Conservation (phyloP, 768 basidiomycete species). For the Coprinellus micaceus region DNA sequence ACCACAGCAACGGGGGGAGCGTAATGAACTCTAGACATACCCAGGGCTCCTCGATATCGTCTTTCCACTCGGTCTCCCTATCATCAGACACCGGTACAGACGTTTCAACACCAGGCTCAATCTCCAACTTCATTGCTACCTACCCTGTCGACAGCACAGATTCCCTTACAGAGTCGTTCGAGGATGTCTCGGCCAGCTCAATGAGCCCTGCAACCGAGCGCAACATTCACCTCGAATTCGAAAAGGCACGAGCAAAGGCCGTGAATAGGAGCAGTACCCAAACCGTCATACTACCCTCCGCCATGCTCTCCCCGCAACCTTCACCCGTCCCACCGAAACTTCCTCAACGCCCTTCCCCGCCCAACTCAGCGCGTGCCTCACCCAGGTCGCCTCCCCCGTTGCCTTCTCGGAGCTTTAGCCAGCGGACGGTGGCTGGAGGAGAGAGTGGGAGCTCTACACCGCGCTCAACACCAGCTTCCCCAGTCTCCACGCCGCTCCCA, state of each 20-base stretch:
- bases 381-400: constrained; percentile 28
- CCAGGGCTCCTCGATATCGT: constrained; percentile 70
- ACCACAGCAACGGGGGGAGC: background rate
- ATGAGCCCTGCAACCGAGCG: constrained; percentile 51
- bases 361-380: constrained; percentile 21
- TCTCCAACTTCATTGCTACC: constrained; percentile 41
- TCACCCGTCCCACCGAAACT: constrained; percentile 38
- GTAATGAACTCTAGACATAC: constrained; percentile 38
- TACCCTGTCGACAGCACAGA: constrained; percentile 48
- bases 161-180: constrained; percentile 67
- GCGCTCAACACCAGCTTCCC: constrained; percentile 30
- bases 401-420: constrained; percentile 19
- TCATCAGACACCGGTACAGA: constrained; percentile 65
- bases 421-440: background rate
- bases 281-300: background rate
- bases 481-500: constrained; percentile 28
- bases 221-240: constrained; percentile 48
- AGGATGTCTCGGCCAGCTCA: constrained; percentile 57
- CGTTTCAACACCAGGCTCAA: constrained; percentile 38
- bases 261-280: constrained; percentile 18
- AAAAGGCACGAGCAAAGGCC: constrained; percentile 35
- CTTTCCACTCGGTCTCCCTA: constrained; percentile 79
- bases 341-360: constrained; percentile 42
- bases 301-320: background rate
- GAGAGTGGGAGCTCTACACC: constrained; percentile 14